These are phyloP conservation scores for Myriosclerotinia curreyana DNA, from an alignment of 2,329 filamentous ascomycete genomes.

Conservation along the genomic window DNA sequence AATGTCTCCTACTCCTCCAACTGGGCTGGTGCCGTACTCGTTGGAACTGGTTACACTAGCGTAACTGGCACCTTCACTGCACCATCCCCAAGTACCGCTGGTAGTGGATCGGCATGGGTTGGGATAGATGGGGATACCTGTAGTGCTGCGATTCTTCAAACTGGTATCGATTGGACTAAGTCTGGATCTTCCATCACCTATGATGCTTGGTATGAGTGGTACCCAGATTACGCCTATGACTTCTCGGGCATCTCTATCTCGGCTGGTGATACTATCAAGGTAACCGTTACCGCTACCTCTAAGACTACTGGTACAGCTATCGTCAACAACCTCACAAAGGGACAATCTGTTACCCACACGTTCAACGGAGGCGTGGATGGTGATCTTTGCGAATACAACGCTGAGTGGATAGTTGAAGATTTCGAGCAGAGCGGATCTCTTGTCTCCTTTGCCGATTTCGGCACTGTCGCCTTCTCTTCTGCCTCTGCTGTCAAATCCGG, in stretches of 20 bases:
- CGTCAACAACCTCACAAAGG: slow-evolving; percentile 47
- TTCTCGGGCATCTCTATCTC: slow-evolving; percentile 47
- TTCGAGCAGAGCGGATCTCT: slow-evolving; percentile 45
- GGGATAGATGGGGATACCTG: slow-evolving; percentile 61
- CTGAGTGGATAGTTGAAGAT: slow-evolving; percentile 54
- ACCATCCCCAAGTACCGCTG: slow-evolving; percentile 47
- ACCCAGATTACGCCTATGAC: slow-evolving; percentile 53
- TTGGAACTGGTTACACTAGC: slow-evolving; percentile 50
- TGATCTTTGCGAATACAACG: slow-evolving; percentile 46
- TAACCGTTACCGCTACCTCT: slow-evolving; percentile 42
- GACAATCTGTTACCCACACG: slow-evolving; percentile 45
- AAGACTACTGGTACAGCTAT: slow-evolving; percentile 45
- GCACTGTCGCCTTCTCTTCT: slow-evolving; percentile 40
- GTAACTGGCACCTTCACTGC: slow-evolving; percentile 54
- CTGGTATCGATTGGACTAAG: slow-evolving; percentile 55
- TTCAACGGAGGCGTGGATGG: slow-evolving; percentile 39
- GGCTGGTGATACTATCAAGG: slow-evolving; percentile 46
- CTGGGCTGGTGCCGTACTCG: slow-evolving; percentile 57
- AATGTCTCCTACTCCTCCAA: slow-evolving; percentile 52
- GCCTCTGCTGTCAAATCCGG: slow-evolving; percentile 16
- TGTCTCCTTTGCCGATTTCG: slow-evolving; percentile 49
- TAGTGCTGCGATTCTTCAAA: slow-evolving; percentile 52
- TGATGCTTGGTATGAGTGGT: slow-evolving; percentile 62
- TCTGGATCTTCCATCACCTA: slow-evolving; percentile 45
- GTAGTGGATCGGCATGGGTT: slow-evolving; percentile 48